A percentile compares a stretch with the other conserved stretches of the same genome.
These are phyloP conservation scores for Aleurites moluccanus DNA, from an alignment of 441 rosid species.

Conservation along the genomic window DNA sequence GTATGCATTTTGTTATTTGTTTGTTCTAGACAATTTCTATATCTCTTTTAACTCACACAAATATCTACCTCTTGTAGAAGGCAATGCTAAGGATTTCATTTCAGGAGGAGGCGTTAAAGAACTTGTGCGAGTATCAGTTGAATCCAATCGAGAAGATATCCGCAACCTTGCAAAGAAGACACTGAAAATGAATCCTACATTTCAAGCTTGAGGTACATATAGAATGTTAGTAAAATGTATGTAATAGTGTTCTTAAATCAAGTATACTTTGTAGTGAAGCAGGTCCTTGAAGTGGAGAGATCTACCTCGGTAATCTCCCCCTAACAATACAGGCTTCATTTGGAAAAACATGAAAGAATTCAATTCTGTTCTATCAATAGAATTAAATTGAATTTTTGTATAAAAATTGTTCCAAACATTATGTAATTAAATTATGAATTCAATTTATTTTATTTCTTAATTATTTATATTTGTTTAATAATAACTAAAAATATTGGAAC, in stretches of 20 bases:
- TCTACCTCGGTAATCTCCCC: not conserved
- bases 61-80: conserved; percentile 46
- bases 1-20: not conserved
- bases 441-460: too few relatives aligned
- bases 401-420: too few relatives aligned
- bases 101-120: conserved; percentile 58
- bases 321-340: too few relatives aligned
- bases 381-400: too few relatives aligned
- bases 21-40: too few relatives aligned
- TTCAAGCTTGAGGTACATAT: conserved; percentile 35
- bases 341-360: too few relatives aligned
- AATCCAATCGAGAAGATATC: conserved; percentile 86
- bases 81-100: conserved; percentile 65
- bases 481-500: too few relatives aligned
- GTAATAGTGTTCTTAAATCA: not conserved
- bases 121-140: conserved; percentile 63
- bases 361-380: too few relatives aligned
- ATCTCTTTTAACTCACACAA: not conserved
- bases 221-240: conserved; percentile 11
- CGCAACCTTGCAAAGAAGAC: conserved; percentile 86
- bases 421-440: too few relatives aligned
- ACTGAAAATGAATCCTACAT: conserved; percentile 51
- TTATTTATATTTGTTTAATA: too few relatives aligned
- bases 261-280: not conserved
- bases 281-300: not conserved